These are phyloP conservation scores for Nicotiana tabacum DNA, from an alignment of 257 asterid species.

Conservation along the genomic window DNA sequence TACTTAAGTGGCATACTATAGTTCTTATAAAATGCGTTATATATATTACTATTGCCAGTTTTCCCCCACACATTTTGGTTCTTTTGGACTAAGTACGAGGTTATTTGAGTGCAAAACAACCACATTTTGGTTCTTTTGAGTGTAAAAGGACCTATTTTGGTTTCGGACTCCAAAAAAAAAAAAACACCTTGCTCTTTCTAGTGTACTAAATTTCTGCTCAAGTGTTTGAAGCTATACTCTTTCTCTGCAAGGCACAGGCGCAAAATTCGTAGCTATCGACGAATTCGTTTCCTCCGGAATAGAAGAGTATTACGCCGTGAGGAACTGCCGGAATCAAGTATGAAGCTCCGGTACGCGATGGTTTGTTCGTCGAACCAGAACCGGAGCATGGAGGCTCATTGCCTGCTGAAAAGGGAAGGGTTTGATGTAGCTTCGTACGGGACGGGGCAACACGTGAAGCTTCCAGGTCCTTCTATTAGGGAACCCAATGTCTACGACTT, in stretches of 20 bases:
- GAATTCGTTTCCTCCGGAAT: background rate
- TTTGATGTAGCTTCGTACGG: constrained; percentile 91
- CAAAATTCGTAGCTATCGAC: background rate
- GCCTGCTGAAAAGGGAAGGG: constrained; percentile 75
- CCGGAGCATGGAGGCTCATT: constrained; percentile 98
- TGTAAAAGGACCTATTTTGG: too few species aligned
- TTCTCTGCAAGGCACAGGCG: background rate
- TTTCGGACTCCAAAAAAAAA: too few species aligned
- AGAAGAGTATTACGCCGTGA: background rate
- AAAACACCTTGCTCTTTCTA: background rate
- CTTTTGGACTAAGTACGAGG: too few species aligned
- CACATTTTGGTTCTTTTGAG: too few species aligned
- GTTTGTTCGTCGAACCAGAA: constrained; percentile 98
- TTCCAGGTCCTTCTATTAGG: constrained; percentile 95
- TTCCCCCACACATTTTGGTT: too few species aligned
- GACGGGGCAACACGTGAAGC: constrained; percentile 98
- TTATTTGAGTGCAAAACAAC: too few species aligned
- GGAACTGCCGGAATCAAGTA: constrained; percentile 13
- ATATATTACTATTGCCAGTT: too few species aligned
- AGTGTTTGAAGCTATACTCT: background rate
- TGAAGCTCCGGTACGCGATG: constrained; percentile 91
- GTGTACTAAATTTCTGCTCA: background rate
- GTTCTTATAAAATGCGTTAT: too few species aligned
- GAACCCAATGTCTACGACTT: constrained; percentile 98
- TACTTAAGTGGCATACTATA: too few species aligned